Percentiles rank a stretch among this genome's conserved stretches.
Conservation (phyloP, 345 rosid species). For the Populus nigra region DNA sequence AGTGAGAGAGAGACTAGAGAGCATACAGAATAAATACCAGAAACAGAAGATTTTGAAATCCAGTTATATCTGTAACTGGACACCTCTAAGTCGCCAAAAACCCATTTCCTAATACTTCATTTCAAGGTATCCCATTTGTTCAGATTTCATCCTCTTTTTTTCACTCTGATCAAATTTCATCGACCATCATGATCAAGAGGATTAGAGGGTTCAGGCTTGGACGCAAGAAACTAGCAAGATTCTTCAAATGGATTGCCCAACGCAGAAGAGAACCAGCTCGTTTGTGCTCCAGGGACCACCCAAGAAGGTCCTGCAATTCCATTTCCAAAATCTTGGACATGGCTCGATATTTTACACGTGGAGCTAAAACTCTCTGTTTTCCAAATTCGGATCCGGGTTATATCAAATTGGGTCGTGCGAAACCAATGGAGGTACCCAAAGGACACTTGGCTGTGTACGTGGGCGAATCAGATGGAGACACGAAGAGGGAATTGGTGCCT, state of each 20-base stretch:
- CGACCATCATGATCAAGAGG: slow-evolving; percentile 34
- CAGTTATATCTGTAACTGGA: not conserved
- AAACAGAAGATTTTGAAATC: not conserved
- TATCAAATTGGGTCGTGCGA: slow-evolving; percentile 42
- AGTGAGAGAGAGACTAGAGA: not conserved
- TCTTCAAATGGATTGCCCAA: slow-evolving; percentile 44
- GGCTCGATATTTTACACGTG: slow-evolving; percentile 36
- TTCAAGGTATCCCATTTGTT: not conserved
- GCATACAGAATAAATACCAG: not conserved
- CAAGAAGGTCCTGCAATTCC: slow-evolving; percentile 21
- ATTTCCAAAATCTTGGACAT: slow-evolving; percentile 37
- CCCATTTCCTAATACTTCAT: not conserved
- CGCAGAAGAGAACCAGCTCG: slow-evolving; percentile 29
- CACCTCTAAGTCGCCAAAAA: too few species aligned
- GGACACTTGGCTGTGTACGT: slow-evolving; percentile 80
- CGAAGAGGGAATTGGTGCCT: slow-evolving; percentile 60
- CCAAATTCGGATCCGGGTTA: slow-evolving; percentile 29
- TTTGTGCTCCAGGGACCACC: not conserved
- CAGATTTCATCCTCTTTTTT: not conserved
- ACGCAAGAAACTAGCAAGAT: slow-evolving; percentile 35
- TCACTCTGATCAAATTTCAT: not conserved
- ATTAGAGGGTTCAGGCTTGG: slow-evolving; percentile 56
- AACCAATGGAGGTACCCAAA: slow-evolving; percentile 47
- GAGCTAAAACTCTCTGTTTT: slow-evolving; percentile 35
- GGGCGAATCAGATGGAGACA: slow-evolving; percentile 49